Conservation (phyloP, 2,329 filamentous ascomycete genomes). For the Aspergillus neotritici region DNA sequence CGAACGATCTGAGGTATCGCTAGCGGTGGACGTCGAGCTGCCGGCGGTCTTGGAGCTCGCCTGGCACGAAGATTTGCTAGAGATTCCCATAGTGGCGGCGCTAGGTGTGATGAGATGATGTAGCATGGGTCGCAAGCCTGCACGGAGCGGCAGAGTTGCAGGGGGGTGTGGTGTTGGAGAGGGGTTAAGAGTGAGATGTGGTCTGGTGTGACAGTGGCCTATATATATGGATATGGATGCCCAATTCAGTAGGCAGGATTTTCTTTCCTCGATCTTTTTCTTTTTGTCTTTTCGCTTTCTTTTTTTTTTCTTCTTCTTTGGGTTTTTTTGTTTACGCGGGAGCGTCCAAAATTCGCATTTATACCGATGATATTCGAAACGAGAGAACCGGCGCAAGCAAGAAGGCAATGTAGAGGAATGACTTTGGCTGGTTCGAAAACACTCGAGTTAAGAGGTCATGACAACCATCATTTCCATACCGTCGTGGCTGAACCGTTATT, state of each 20-base stretch:
- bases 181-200: not conserved
- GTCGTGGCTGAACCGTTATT: conserved; percentile 2
- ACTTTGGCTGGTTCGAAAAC: not conserved
- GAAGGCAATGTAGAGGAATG: no score
- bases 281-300: no score
- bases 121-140: not conserved
- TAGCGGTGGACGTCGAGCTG: conserved; percentile 36
- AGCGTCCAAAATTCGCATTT: no score
- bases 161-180: not conserved
- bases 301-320: no score
- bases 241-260: not conserved
- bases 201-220: conserved; percentile 2
- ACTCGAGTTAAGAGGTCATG: not conserved
- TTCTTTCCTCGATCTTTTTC: no score
- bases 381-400: no score
- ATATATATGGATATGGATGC: no score
- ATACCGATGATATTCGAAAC: no score
- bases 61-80: conserved; percentile 21
- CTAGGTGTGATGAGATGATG: conserved; percentile 1
- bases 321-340: no score
- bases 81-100: conserved; percentile 25
- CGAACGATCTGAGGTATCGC: conserved; percentile 33
- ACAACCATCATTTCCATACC: not conserved
- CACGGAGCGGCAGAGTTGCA: no score
- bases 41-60: conserved; percentile 20